A percentile compares a stretch with the other conserved stretches of the same genome.
These are phyloP conservation scores for Globisporangium cystogenes DNA, from an alignment of 352 stramenopile species.

Conservation along the genomic window DNA sequence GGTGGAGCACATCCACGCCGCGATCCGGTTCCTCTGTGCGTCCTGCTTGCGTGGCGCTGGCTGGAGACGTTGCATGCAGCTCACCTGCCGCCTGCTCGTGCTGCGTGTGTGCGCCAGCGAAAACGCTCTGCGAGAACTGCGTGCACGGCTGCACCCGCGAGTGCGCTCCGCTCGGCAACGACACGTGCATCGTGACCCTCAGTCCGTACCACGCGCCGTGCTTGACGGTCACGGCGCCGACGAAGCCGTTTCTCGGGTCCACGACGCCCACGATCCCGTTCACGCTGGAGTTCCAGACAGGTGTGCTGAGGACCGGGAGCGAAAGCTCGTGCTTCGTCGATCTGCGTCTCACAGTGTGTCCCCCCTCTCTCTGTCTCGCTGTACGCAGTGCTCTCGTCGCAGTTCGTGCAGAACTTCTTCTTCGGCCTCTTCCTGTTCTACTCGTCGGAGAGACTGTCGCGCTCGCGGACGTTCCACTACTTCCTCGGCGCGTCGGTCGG, in stretches of 20 bases:
- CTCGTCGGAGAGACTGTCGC: slow-evolving; percentile 52
- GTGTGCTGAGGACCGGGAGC: slow-evolving; percentile 22
- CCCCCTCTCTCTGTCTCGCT: no score
- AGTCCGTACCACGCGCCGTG: slow-evolving; percentile 80
- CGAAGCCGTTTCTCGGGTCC: slow-evolving; percentile 51
- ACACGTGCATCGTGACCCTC: slow-evolving; percentile 46
- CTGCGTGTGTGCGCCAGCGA: slow-evolving; percentile 25
- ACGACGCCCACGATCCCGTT: slow-evolving; percentile 38
- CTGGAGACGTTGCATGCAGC: background rate
- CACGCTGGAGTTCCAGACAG: slow-evolving; percentile 61
- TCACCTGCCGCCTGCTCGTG: background rate
- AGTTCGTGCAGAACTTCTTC: slow-evolving; percentile 75
- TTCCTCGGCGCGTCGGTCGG: slow-evolving; percentile 55
- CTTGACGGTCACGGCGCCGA: slow-evolving; percentile 51
- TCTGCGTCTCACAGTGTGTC: no score
- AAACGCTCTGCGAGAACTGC: slow-evolving; percentile 66
- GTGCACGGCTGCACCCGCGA: slow-evolving; percentile 55
- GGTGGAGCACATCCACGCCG: slow-evolving; percentile 33
- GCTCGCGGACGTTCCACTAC: slow-evolving; percentile 79
- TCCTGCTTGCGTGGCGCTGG: background rate
- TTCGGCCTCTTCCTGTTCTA: slow-evolving; percentile 67
- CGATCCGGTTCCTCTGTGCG: slow-evolving; percentile 44
- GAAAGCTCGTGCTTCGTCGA: no score
- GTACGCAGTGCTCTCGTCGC: slow-evolving; percentile 47
- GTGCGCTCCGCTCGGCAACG: slow-evolving; percentile 29